Percentiles rank a stretch among this genome's conserved stretches.
phyloP scores from a whole-genome alignment of 2,329 filamentous ascomycete species.

The Magnaporthiopsis rhizophila region DNA sequence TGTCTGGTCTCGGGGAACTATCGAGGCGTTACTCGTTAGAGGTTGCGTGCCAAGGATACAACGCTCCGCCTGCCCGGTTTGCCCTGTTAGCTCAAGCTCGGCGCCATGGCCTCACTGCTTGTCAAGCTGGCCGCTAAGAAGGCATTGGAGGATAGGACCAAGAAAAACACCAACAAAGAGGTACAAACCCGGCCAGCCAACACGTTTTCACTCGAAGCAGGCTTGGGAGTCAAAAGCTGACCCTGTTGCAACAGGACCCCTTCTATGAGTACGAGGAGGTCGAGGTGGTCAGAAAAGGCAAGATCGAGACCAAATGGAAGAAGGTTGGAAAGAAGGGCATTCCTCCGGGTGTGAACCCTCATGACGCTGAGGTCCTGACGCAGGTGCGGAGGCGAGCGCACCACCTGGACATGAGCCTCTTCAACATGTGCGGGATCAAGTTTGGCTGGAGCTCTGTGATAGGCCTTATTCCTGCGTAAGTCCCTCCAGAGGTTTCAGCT shows the following conservation, averaged over 20 bases:
- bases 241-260: constrained; percentile 58
- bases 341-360: constrained; percentile 71
- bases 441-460: constrained; percentile 89
- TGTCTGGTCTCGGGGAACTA: background rate
- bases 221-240: constrained; percentile 3
- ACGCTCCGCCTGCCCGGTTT: background rate
- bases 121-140: constrained; percentile 14
- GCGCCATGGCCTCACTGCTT: constrained; percentile 5
- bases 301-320: constrained; percentile 77
- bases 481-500: constrained; percentile 16
- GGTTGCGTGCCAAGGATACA: background rate
- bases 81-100: background rate
- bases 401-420: constrained; percentile 74
- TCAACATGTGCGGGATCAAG: constrained; percentile 70
- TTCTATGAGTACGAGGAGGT: constrained; percentile 87
- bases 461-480: constrained; percentile 73
- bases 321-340: constrained; percentile 82
- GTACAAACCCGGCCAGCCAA: constrained; percentile 9
- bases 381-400: constrained; percentile 82
- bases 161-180: constrained; percentile 18
- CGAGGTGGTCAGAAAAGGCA: constrained; percentile 54
- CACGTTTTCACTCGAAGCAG: background rate
- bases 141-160: constrained; percentile 13
- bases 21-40: background rate
- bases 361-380: constrained; percentile 76